A percentile compares a stretch with the other conserved stretches of the same genome.
Evolutionary conservation across 2,329 filamentous ascomycete genomes (phyloP).

Genomic region (Nemania sp.): DNA sequence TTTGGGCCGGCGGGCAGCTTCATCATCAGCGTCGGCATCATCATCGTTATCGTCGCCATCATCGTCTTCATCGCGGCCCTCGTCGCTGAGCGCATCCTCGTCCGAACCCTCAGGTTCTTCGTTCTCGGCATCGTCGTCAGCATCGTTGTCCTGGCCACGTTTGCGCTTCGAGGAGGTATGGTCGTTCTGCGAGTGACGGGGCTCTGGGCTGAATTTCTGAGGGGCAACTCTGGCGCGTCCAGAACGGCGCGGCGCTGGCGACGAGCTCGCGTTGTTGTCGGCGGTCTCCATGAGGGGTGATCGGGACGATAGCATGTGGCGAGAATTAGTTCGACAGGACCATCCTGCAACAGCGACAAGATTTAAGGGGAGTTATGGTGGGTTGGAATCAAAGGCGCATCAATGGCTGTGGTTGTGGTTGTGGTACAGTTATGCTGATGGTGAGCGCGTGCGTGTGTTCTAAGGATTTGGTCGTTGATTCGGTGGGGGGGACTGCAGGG

Average conservation of each 20-base stretch:
- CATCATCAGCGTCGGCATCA: constrained; percentile 58
- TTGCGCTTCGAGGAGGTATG: constrained; percentile 68
- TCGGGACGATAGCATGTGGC: constrained; percentile 57
- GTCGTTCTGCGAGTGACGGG: constrained; percentile 48
- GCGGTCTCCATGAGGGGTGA: constrained; percentile 64
- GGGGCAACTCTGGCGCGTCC: constrained; percentile 74
- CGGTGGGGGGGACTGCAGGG: constrained; percentile 40
- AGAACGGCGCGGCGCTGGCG: constrained; percentile 70
- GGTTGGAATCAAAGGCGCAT: constrained; percentile 32
- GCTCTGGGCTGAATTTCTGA: constrained; percentile 69
- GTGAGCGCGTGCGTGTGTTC: constrained; percentile 28
- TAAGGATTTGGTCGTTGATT: constrained; percentile 21
- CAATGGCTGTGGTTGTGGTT: constrained; percentile 26
- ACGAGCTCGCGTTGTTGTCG: constrained; percentile 67
- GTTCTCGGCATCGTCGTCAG: constrained; percentile 52
- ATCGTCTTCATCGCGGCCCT: constrained; percentile 55
- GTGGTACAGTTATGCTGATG: background rate
- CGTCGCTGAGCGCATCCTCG: constrained; percentile 52
- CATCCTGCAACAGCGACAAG: constrained; percentile 39
- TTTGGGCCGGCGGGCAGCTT: constrained; percentile 56
- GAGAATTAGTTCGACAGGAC: constrained; percentile 46
- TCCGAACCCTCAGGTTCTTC: constrained; percentile 61
- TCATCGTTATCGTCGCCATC: constrained; percentile 58
- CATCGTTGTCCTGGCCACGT: constrained; percentile 52
- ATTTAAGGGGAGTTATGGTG: constrained; percentile 30